A percentile compares a stretch with the other conserved stretches of the same genome.
Conservation (phyloP, 2,329 filamentous ascomycete genomes). For the Aureobasidium sp. region DNA sequence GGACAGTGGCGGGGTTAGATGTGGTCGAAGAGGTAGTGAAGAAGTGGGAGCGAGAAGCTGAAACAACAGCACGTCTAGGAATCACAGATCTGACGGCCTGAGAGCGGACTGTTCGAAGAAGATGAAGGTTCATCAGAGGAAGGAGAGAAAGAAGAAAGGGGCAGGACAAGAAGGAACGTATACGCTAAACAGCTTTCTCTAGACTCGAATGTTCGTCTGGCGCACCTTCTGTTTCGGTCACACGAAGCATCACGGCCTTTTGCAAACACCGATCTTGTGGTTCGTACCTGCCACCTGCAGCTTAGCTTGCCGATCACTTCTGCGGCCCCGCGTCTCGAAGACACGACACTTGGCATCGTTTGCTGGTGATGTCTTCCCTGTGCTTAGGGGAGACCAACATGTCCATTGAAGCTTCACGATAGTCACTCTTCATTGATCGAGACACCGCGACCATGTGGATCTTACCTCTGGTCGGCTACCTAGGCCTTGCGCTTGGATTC, state of each 20-base stretch:
- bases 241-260: conserved; percentile 8
- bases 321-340: conserved; percentile 1
- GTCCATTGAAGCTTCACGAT: neutral
- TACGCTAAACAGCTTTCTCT: neutral
- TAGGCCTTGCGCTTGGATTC: conserved; percentile 83
- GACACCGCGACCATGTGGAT: conserved; percentile 74
- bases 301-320: neutral
- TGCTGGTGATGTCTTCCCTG: neutral
- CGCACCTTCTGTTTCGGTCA: conserved; percentile 12
- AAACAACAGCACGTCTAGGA: conserved; percentile 11
- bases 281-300: conserved; percentile 1
- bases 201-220: neutral
- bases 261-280: conserved; percentile 4
- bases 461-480: conserved; percentile 81
- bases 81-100: conserved; percentile 13
- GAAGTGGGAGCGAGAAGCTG: conserved; percentile 5
- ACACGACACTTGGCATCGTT: conserved; percentile 5
- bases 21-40: neutral
- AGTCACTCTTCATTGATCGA: neutral
- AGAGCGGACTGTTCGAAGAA: conserved; percentile 10
- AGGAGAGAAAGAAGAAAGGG: neutral
- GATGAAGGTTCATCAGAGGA: conserved; percentile 12
- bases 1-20: neutral
- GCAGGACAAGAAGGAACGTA: conserved; percentile 1
- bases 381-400: neutral